A percentile compares a stretch with the other conserved stretches of the same genome.
Evolutionary conservation across 257 asterid genomes (phyloP).

Genomic region (Anisodus tanguticus): DNA sequence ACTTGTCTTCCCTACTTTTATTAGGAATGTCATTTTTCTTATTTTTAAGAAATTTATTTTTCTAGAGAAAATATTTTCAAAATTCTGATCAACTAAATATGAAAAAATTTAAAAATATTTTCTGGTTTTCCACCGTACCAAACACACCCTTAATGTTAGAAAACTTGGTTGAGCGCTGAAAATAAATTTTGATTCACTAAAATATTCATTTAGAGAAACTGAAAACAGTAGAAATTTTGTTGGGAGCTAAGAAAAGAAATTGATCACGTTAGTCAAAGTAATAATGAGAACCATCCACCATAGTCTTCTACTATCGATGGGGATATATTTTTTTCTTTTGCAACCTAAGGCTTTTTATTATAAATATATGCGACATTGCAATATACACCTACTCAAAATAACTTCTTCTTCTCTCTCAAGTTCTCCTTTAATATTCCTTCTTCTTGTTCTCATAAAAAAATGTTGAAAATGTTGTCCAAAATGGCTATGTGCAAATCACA

Average conservation of each 20-base stretch:
- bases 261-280: conserved; percentile 34
- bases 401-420: background rate
- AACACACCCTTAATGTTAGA: no score
- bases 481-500: conserved; percentile 45
- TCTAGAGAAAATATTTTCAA: no score
- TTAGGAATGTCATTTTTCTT: no score
- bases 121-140: no score
- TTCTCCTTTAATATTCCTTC: background rate
- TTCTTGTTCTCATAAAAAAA: background rate
- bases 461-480: conserved; percentile 43
- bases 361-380: conserved; percentile 30
- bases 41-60: no score
- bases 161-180: conserved; percentile 25
- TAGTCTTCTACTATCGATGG: background rate
- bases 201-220: background rate
- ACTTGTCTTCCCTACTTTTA: no score
- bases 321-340: conserved; percentile 1
- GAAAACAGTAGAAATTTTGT: background rate
- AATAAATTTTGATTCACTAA: background rate
- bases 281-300: conserved; percentile 40
- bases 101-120: no score
- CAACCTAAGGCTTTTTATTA: conserved; percentile 30
- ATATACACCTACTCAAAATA: conserved; percentile 24
- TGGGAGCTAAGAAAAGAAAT: conserved; percentile 23
- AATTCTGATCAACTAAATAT: no score